Conservation (phyloP, 345 rosid species). For the Ailanthus altissimus region DNA sequence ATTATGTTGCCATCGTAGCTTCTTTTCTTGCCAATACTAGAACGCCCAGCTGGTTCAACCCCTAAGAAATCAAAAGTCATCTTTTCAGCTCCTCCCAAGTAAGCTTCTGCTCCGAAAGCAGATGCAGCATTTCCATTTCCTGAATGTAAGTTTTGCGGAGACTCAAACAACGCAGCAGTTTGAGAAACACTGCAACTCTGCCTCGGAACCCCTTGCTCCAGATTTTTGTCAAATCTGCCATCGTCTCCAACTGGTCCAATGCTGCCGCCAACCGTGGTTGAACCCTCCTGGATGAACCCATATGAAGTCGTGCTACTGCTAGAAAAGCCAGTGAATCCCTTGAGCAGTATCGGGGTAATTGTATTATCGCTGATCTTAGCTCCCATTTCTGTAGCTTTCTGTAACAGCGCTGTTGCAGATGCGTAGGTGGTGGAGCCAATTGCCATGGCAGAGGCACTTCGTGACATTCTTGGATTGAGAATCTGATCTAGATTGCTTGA, state of each 20-base stretch:
- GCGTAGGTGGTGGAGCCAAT: constrained; percentile 36
- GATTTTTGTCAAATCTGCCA: constrained; percentile 24
- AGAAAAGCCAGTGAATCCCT: constrained; percentile 51
- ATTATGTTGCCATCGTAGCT: constrained; percentile 24
- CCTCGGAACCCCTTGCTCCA: constrained; percentile 26
- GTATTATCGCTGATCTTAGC: constrained; percentile 53
- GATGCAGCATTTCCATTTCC: constrained; percentile 24
- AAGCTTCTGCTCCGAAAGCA: constrained; percentile 23
- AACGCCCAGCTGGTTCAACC: constrained; percentile 39
- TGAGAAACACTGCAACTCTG: constrained; percentile 15
- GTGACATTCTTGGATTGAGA: constrained; percentile 30
- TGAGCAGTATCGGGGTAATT: constrained; percentile 47
- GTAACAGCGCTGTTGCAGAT: constrained; percentile 62
- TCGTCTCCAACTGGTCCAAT: constrained; percentile 16
- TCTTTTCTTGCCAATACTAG: constrained; percentile 27
- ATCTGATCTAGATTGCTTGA: constrained; percentile 30
- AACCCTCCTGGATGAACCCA: constrained; percentile 30
- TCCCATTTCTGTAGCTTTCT: constrained; percentile 63
- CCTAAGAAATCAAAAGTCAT: constrained; percentile 55
- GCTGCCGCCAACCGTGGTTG: constrained; percentile 20
- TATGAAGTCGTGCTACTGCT: constrained; percentile 29
- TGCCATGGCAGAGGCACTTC: constrained; percentile 23
- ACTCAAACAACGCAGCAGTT: constrained; percentile 19
- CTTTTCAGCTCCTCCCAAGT: constrained; percentile 33
- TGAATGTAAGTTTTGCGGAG: constrained; percentile 23